Evolutionary conservation across 441 rosid genomes (phyloP), one percentile per base, ranked within the genome.

Genomic region (Gossypium davidsonii): DNA sequence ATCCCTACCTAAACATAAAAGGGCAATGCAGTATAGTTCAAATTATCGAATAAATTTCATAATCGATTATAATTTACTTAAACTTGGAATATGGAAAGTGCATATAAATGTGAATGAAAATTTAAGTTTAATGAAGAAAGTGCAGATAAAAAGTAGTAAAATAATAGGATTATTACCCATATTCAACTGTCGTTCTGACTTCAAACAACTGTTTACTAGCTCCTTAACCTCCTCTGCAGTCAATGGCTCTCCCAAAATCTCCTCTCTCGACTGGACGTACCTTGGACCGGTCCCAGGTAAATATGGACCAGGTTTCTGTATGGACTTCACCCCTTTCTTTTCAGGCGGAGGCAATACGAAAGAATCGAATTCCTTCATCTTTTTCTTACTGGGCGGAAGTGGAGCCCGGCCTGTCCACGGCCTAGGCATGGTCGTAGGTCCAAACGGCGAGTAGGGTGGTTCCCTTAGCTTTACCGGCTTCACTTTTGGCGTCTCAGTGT

Each of bases 341-440:
- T 85, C 79, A 7, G 83, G 78, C 1, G 97, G 97, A 2, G 98
- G 98, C 79, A 91, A 77, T 60, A 59, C 66, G n/a, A 94, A 94
- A 2, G 98, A 92, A 79, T 94, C 98, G 63, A 94, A 94, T 61
- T 92, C 97, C 75, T 78, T 85, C 83, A 86, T 77, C 76, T 88
- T 85, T 76, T 91, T 90, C 79, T 88, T 87, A 68, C 92, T 85
- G 18, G 90, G 84, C 11, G 91, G 96, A 66, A 86, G 70, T 64
- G 97, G 97, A 3, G 95, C 90, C 66, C 92, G 80, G 31, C 97
- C 98, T 0, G 97, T 94, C 98, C 97, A 94, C 15, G 97, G 98
- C 78, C 98, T 81, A 23, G 81, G 74, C 87, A 87, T 88, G 6
- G 97, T 88, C 31, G 88, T 81, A 14, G 97, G 98, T 0, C 97